Conservation (phyloP, 2,329 filamentous ascomycete species). For the Amphichorda felina region DNA sequence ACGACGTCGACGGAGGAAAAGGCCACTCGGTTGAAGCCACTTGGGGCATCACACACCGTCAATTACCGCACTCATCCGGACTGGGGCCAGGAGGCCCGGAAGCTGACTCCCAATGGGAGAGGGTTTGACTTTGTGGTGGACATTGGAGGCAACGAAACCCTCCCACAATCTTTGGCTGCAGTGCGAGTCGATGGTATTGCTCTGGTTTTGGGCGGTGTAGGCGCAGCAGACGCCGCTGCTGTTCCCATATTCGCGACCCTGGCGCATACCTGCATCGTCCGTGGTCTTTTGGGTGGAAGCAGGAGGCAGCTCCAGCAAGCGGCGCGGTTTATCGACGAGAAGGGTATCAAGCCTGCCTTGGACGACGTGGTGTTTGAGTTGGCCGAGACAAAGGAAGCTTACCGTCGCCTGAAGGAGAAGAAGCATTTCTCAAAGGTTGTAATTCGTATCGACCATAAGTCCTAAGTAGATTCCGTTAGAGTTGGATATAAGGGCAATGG, state of each 20-base stretch:
- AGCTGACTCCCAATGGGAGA: constrained; percentile 26
- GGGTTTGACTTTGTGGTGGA: constrained; percentile 55
- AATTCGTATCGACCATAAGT: constrained; percentile 17
- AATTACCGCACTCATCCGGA: constrained; percentile 47
- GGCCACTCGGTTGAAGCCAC: constrained; percentile 33
- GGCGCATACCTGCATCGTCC: constrained; percentile 12
- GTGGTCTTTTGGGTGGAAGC: constrained; percentile 15
- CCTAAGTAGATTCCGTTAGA: too few species aligned
- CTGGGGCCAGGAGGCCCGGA: constrained; percentile 48
- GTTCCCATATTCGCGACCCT: constrained; percentile 8
- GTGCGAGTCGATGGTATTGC: constrained; percentile 24
- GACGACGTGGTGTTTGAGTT: constrained; percentile 18
- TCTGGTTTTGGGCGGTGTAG: constrained; percentile 15
- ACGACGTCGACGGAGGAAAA: constrained; percentile 47
- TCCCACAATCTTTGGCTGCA: constrained; percentile 43
- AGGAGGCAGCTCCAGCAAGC: constrained; percentile 15
- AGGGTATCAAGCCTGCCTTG: constrained; percentile 15
- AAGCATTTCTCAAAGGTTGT: constrained; percentile 24
- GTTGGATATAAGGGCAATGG: too few species aligned
- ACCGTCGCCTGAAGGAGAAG: constrained; percentile 15
- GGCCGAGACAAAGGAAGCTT: constrained; percentile 17
- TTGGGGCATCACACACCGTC: constrained; percentile 46
- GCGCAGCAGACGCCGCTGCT: constrained; percentile 11
- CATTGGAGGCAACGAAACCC: constrained; percentile 52
- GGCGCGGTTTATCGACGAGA: constrained; percentile 17